Conservation (phyloP, 2,329 filamentous ascomycete genomes). For the Alternaria alternata region DNA sequence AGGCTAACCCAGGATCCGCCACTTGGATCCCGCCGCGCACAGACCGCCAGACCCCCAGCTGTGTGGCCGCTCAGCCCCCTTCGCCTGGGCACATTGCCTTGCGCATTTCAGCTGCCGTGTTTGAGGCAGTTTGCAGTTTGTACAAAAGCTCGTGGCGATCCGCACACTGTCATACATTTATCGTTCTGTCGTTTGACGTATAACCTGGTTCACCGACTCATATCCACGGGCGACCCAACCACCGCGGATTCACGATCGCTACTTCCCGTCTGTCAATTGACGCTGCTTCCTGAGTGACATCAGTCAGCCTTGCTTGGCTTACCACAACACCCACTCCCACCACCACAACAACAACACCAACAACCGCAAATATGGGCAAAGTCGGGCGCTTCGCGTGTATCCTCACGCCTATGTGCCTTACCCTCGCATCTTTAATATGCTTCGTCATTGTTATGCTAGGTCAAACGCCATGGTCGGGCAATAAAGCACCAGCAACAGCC, state of each 20-base stretch:
- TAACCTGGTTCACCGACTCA: not conserved
- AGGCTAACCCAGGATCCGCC: slow-evolving; percentile 17
- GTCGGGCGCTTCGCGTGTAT: slow-evolving; percentile 86
- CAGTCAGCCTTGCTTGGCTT: slow-evolving; percentile 15
- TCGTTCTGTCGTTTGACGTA: not conserved
- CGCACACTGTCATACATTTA: not conserved
- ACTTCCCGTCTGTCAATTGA: not conserved
- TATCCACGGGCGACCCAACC: not conserved
- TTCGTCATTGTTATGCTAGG: slow-evolving; percentile 66
- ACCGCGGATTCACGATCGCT: slow-evolving; percentile 6
- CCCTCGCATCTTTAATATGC: slow-evolving; percentile 77
- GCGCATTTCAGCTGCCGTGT: slow-evolving; percentile 19
- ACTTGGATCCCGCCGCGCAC: slow-evolving; percentile 19
- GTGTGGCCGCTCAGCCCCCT: slow-evolving; percentile 25
- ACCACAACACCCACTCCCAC: not conserved
- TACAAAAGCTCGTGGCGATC: slow-evolving; percentile 20
- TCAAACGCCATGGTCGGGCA: slow-evolving; percentile 58
- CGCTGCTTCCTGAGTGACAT: slow-evolving; percentile 11
- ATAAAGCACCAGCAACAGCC: slow-evolving; percentile 45
- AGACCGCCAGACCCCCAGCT: not conserved
- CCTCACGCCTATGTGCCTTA: slow-evolving; percentile 83
- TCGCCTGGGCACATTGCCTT: slow-evolving; percentile 18
- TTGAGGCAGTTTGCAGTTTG: slow-evolving; percentile 1
- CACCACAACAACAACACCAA: not conserved
- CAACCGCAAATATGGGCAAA: slow-evolving; percentile 67